These are phyloP conservation scores for Pulveroboletus sp. DNA, from an alignment of 768 basidiomycete species.

Conservation along the genomic window DNA sequence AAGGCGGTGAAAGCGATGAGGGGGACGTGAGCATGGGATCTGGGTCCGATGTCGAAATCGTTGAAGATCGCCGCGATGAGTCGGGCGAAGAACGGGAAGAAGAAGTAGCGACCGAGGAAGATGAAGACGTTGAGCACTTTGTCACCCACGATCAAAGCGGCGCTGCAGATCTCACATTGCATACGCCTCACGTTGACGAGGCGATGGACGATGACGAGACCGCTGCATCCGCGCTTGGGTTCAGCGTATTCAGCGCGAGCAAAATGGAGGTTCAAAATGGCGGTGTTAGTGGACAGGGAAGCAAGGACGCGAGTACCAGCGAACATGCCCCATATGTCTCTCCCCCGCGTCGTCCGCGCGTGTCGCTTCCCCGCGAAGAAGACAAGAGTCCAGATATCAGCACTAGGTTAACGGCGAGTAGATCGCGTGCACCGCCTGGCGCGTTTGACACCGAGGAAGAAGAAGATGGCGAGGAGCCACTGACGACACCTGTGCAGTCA, in stretches of 20 bases:
- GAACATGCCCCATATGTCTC: slow-evolving; percentile 3
- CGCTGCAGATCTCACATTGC: slow-evolving; percentile 19
- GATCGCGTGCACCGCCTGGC: slow-evolving; percentile 40
- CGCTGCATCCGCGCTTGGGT: slow-evolving; percentile 9
- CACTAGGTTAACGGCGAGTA: slow-evolving; percentile 11
- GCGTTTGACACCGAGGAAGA: slow-evolving; percentile 47
- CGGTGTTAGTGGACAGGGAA: neutral
- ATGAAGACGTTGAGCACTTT: slow-evolving; percentile 15
- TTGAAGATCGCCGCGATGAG: slow-evolving; percentile 4
- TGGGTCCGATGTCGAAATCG: slow-evolving; percentile 16
- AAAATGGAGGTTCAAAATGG: slow-evolving; percentile 1
- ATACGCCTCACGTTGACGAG: slow-evolving; percentile 6
- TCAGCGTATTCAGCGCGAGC: slow-evolving; percentile 21
- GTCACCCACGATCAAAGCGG: slow-evolving; percentile 19
- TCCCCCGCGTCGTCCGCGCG: slow-evolving; percentile 7
- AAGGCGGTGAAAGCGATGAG: neutral
- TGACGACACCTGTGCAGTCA: slow-evolving; percentile 8
- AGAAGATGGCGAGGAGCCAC: slow-evolving; percentile 21
- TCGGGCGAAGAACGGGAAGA: slow-evolving; percentile 1
- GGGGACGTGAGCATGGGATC: slow-evolving; percentile 24
- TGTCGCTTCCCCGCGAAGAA: slow-evolving; percentile 9
- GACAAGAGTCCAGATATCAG: slow-evolving; percentile 12
- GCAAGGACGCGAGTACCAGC: neutral
- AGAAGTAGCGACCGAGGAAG: slow-evolving; percentile 6
- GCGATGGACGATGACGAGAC: slow-evolving; percentile 4